phyloP scores from a whole-genome alignment of 805 yeast genomes.

The Grigorovia humatica region DNA sequence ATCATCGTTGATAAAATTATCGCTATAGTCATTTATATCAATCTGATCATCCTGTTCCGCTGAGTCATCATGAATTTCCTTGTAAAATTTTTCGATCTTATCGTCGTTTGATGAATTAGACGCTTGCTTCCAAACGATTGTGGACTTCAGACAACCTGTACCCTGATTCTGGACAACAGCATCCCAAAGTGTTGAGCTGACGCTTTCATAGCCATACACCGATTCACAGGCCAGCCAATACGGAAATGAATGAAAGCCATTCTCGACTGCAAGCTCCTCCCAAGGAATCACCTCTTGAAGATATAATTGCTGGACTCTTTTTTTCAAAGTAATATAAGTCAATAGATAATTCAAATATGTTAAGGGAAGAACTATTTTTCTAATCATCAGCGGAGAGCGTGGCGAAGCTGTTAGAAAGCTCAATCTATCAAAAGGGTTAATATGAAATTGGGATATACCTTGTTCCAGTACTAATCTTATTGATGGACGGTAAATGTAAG shows the following conservation, averaged over 20 bases:
- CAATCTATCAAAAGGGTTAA: slow-evolving; percentile 21
- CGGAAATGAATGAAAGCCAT: slow-evolving; percentile 11
- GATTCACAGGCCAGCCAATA: slow-evolving; percentile 10
- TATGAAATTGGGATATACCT: slow-evolving; percentile 15
- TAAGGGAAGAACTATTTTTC: slow-evolving; percentile 34
- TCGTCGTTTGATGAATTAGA: neutral
- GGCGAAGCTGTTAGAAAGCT: slow-evolving; percentile 64
- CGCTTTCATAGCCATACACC: slow-evolving; percentile 7
- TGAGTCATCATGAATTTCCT: slow-evolving; percentile 2
- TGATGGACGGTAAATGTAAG: slow-evolving; percentile 14
- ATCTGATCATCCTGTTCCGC: too few species aligned
- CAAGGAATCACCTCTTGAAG: slow-evolving; percentile 12
- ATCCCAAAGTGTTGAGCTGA: slow-evolving; percentile 10
- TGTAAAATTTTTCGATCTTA: slow-evolving; percentile 5
- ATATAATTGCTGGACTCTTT: slow-evolving; percentile 5
- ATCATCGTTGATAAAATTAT: neutral
- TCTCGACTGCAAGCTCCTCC: slow-evolving; percentile 10
- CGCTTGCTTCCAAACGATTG: slow-evolving; percentile 19
- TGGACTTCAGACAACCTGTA: slow-evolving; percentile 9
- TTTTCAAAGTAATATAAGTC: slow-evolving; percentile 11
- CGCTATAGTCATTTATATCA: neutral
- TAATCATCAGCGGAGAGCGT: slow-evolving; percentile 82
- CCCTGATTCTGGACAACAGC: slow-evolving; percentile 11
- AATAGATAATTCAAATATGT: slow-evolving; percentile 14
- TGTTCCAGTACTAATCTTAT: slow-evolving; percentile 12